Conservation (phyloP, 1,284 basidiomycete genomes). For the Boletus mariae region DNA sequence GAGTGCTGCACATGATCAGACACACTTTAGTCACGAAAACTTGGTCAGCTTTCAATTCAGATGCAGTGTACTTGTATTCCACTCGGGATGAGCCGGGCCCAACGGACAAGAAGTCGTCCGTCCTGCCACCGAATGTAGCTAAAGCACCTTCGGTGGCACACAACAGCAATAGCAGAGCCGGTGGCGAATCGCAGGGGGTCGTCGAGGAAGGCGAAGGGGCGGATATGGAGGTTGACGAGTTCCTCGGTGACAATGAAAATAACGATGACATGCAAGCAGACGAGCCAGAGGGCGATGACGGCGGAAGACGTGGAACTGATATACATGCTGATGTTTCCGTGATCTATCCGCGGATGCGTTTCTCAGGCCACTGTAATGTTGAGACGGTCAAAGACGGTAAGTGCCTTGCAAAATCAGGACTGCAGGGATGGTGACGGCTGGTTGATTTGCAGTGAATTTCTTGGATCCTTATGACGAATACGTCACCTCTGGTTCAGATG, state of each 20-base stretch:
- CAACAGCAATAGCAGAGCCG: neutral
- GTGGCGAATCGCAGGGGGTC: constrained; percentile 3
- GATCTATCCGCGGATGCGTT: constrained; percentile 67
- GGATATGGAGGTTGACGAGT: constrained; percentile 27
- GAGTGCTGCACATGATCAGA: constrained; percentile 9
- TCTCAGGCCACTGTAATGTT: constrained; percentile 74
- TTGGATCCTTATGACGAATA: constrained; percentile 75
- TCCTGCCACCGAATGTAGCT: constrained; percentile 24
- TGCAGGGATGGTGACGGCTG: neutral
- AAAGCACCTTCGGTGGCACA: neutral
- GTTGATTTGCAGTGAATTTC: constrained; percentile 67
- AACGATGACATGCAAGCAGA: constrained; percentile 19
- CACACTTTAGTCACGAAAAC: constrained; percentile 8
- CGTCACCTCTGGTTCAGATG: constrained; percentile 86
- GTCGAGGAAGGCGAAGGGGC: constrained; percentile 19
- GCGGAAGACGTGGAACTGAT: constrained; percentile 26
- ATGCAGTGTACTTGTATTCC: constrained; percentile 81
- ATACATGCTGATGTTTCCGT: constrained; percentile 47
- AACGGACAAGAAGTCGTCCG: constrained; percentile 4
- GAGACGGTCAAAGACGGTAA: constrained; percentile 90
- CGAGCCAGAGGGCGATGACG: constrained; percentile 35
- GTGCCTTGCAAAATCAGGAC: constrained; percentile 23
- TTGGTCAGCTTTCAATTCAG: constrained; percentile 66
- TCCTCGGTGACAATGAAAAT: constrained; percentile 16
- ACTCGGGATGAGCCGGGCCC: constrained; percentile 60